These are phyloP conservation scores for Botryotinia narcissicola DNA, from an alignment of 2,329 filamentous ascomycete genomes.

Conservation along the genomic window DNA sequence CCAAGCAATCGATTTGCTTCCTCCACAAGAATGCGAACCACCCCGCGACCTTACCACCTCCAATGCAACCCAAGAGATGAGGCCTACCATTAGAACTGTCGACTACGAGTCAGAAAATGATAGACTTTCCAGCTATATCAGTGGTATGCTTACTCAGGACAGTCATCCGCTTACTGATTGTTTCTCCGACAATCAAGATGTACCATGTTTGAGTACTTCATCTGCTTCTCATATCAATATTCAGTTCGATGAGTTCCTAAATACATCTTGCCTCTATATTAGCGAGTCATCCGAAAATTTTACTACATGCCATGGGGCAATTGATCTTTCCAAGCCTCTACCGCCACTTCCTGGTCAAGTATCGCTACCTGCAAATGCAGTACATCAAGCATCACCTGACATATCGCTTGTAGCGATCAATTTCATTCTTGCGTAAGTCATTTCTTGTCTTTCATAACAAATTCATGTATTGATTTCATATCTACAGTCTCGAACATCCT, in stretches of 20 bases:
- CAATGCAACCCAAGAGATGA: not conserved
- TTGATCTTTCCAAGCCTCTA: constrained; percentile 13
- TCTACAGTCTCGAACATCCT: constrained; percentile 16
- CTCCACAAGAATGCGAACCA: not conserved
- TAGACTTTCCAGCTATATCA: constrained; percentile 10
- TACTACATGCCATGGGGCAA: not conserved
- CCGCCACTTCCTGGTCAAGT: not conserved
- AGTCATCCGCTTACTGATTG: not conserved
- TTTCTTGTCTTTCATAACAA: not conserved
- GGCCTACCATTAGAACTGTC: not conserved
- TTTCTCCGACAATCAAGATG: not conserved
- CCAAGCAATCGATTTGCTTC: not conserved
- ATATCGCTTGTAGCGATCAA: constrained; percentile 33
- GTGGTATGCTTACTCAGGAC: not conserved
- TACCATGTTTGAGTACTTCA: not conserved
- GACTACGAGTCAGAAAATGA: constrained; percentile 7
- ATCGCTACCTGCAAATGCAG: not conserved
- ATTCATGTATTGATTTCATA: not conserved
- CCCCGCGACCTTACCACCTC: not conserved
- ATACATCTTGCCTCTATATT: constrained; percentile 3
- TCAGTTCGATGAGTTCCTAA: constrained; percentile 2
- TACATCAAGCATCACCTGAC: constrained; percentile 2
- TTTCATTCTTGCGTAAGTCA: constrained; percentile 35
- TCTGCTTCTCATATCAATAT: not conserved
- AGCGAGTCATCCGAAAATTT: not conserved